A percentile compares a stretch with the other conserved stretches of the same genome.
Conservation (phyloP, 805 yeast species). For the Blastobotrys attinorum region DNA sequence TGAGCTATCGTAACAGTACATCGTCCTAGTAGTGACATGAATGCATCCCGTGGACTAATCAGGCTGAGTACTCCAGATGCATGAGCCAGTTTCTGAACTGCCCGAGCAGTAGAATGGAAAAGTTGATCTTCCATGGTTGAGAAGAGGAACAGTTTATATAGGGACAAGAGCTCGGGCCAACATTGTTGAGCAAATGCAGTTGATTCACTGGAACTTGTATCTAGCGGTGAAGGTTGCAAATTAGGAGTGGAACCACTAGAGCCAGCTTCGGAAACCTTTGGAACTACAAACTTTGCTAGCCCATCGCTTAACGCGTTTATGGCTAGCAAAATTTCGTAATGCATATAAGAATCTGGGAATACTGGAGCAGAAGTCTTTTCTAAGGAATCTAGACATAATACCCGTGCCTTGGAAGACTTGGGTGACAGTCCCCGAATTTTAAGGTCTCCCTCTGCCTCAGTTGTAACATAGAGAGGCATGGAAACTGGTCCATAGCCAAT, state of each 20-base stretch:
- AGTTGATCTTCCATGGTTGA: conserved; percentile 63
- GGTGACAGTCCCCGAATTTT: conserved; percentile 10
- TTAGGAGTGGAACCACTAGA: not conserved
- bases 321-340: conserved; percentile 48
- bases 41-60: conserved; percentile 48
- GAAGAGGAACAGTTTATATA: conserved; percentile 47
- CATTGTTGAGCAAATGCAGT: conserved; percentile 18
- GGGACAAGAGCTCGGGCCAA: conserved; percentile 34
- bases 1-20: not conserved
- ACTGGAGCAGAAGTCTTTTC: conserved; percentile 77
- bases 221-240: not conserved
- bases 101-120: conserved; percentile 59
- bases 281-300: conserved; percentile 37
- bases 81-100: conserved; percentile 75
- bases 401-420: conserved; percentile 37
- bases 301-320: conserved; percentile 59
- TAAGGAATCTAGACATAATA: conserved; percentile 61
- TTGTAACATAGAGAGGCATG: conserved; percentile 11
- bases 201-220: too few relatives aligned
- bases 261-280: not conserved
- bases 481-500: conserved; percentile 23
- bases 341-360: conserved; percentile 53
- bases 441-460: conserved; percentile 3
- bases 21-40: conserved; percentile 29
- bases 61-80: conserved; percentile 70